Conservation (phyloP, 257 asterid species). For the Verbascum thapsus region DNA sequence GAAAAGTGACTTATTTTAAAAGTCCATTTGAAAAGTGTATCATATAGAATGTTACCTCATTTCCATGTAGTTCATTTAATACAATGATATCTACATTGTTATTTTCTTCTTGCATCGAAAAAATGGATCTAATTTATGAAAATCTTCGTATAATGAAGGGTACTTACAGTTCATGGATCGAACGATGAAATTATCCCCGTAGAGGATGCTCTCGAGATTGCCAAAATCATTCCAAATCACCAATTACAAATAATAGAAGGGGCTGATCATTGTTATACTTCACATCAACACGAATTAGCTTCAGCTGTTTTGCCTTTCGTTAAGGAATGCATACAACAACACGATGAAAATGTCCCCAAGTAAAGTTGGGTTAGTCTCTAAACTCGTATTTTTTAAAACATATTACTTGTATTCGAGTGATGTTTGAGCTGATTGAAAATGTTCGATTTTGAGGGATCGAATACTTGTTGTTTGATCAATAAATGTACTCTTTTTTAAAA, state of each 20-base stretch:
- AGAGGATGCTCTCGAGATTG: constrained; percentile 70
- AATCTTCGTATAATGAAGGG: constrained; percentile 45
- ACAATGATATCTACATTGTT: neutral
- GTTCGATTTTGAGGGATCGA: too few species aligned
- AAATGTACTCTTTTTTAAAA: too few species aligned
- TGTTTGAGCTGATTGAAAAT: neutral
- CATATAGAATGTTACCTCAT: too few species aligned
- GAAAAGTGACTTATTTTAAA: too few species aligned
- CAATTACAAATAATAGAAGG: constrained; percentile 55
- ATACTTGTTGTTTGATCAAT: too few species aligned
- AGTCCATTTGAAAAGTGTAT: too few species aligned
- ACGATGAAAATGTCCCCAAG: constrained; percentile 21
- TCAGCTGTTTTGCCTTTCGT: constrained; percentile 59
- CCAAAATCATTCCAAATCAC: constrained; percentile 67
- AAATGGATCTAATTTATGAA: neutral
- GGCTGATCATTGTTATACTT: constrained; percentile 62
- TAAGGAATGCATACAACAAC: constrained; percentile 48
- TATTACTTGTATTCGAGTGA: neutral
- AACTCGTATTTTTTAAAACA: neutral
- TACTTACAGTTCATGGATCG: constrained; percentile 77
- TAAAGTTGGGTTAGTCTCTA: constrained; percentile 25
- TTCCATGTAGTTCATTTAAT: too few species aligned
- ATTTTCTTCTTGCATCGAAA: too few species aligned
- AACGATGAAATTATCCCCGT: constrained; percentile 68
- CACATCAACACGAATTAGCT: constrained; percentile 56